Evolutionary conservation across 2,329 filamentous ascomycete species (phyloP), one percentile per base, ranked within the genome.

Genomic region (Tolypocladium album): DNA sequence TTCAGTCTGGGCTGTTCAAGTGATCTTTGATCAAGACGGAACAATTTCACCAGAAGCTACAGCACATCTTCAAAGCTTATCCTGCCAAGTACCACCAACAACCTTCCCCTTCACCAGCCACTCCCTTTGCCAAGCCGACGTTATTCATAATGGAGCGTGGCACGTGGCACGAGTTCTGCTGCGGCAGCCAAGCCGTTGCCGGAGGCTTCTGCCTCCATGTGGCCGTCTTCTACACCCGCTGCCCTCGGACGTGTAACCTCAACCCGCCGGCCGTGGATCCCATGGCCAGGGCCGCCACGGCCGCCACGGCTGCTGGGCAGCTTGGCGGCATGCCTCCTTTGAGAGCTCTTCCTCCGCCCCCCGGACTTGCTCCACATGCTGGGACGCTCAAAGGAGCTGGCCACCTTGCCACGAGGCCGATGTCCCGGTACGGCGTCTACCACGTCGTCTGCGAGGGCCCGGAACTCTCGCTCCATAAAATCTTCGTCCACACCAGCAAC

Each of bases 121-220:
- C 11, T n/a, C 2, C 40, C 42, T 12, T 22, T n/a, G n/a, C 42
- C 42, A 45, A 45, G n/a, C n/a, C n/a, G n/a, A 45, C n/a, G 17
- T 24, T 9, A 45, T 22, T 57, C 38, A n/a, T 43, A 1, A 63
- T 58, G 56, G 47, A 55, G 27, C 56, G 50, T 55, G 40, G 55
- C 17, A 57, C 58, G n/a, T 50, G 45, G 15, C 60, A 60, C 57
- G 59, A 63, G 57, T 62, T 60, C 50, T 63, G 57, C 55, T 62
- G 60, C 38, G 60, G 56, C 27, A 56, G 55, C 27, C 55, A 47
- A 24, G 4, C 43, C 7, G 13, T 52, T 36, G 20, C 57, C 56
- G 38, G 39, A 22, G 56, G 53, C 40, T 43, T 59, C 31, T 59
- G 55, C 56, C 27, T 58, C 20, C 22, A 55, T 40, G 17, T 62